Evolutionary conservation across 164 flowering plant species (phyloP).

Genomic region (Piper longum): DNA sequence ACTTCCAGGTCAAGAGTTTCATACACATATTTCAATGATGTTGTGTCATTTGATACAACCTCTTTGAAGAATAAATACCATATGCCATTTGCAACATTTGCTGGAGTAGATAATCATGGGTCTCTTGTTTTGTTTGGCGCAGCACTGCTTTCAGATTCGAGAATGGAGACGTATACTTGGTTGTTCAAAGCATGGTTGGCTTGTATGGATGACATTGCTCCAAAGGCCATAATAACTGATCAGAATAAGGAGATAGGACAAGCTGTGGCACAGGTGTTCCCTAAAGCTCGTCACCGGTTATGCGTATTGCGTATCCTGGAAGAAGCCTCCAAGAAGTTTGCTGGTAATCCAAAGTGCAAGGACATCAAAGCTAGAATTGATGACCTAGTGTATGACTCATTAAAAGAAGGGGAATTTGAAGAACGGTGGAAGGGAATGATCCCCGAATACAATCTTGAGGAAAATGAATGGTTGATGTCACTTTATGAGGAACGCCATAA

Average conservation of each 20-base stretch:
- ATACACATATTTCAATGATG: constrained; percentile 5
- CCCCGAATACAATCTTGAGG: constrained; percentile 4
- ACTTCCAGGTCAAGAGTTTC: not conserved
- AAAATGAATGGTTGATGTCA: constrained; percentile 4
- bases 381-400: constrained; percentile 2
- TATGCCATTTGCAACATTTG: constrained; percentile 5
- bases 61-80: constrained; percentile 2
- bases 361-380: constrained; percentile 4
- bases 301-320: constrained; percentile 4
- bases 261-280: constrained; percentile 7
- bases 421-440: constrained; percentile 5
- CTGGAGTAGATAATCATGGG: constrained; percentile 6
- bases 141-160: constrained; percentile 3
- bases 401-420: constrained; percentile 5
- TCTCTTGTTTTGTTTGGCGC: constrained; percentile 4
- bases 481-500: not conserved
- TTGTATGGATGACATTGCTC: constrained; percentile 7
- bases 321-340: constrained; percentile 1
- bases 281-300: constrained; percentile 1
- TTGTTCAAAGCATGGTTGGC: constrained; percentile 7
- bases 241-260: constrained; percentile 1
- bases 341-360: not conserved
- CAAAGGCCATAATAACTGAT: constrained; percentile 7
- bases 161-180: constrained; percentile 4
- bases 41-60: constrained; percentile 6